phyloP scores from a whole-genome alignment of 495 filamentous ascomycete genomes.

The Xylaria curta region DNA sequence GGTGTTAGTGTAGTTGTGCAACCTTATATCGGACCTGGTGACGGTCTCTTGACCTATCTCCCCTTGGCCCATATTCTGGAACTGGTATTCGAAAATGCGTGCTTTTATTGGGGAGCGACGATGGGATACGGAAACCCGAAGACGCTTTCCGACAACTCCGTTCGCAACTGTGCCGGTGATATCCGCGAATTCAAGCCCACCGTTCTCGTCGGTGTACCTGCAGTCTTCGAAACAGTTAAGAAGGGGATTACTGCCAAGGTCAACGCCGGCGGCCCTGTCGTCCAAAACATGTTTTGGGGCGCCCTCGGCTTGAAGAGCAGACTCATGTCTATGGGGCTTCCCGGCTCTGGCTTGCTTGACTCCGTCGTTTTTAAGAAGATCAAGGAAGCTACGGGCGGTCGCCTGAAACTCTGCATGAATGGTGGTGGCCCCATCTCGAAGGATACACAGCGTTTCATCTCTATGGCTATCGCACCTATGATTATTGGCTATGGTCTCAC shows the following conservation, averaged over 20 bases:
- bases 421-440: conserved; percentile 86
- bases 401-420: conserved; percentile 81
- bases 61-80: conserved; percentile 96
- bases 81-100: conserved; percentile 95
- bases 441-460: conserved; percentile 87
- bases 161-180: conserved; percentile 94
- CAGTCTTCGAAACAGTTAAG: conserved; percentile 98
- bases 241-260: conserved; percentile 93
- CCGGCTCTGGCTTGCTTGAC: conserved; percentile 75
- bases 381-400: conserved; percentile 87
- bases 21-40: conserved; percentile 82
- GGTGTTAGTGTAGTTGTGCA: conserved; percentile 88
- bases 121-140: conserved; percentile 98
- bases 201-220: conserved; percentile 91
- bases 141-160: conserved; percentile 86
- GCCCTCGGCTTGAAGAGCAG: conserved; percentile 84
- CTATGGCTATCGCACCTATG: conserved; percentile 87
- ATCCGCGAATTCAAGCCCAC: conserved; percentile 93
- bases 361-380: conserved; percentile 87
- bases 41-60: conserved; percentile 88
- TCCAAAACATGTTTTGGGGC: conserved; percentile 90
- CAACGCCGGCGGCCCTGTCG: conserved; percentile 72
- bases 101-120: conserved; percentile 89
- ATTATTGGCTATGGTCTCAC: conserved; percentile 95
- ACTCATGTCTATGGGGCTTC: conserved; percentile 76